phyloP scores from a whole-genome alignment of 805 yeast species.

The Nakazawaea wyomingensis region DNA sequence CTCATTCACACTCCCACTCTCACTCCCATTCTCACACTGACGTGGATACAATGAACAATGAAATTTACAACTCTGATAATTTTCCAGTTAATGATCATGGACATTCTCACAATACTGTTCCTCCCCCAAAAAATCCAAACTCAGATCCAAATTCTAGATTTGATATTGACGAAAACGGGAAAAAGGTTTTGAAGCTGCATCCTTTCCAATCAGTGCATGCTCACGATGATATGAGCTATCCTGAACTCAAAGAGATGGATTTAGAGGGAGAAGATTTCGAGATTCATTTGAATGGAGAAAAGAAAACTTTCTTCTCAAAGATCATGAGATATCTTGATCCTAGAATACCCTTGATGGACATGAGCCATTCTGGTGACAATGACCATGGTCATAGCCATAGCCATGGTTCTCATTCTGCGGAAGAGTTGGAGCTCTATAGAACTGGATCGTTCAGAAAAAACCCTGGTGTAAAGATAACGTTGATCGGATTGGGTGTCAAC shows the following conservation, averaged over 20 bases:
- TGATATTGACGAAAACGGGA: constrained; percentile 11
- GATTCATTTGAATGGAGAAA: constrained; percentile 19
- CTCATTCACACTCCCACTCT: constrained; percentile 20
- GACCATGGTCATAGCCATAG: constrained; percentile 33
- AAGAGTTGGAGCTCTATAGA: constrained; percentile 39
- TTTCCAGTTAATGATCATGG: constrained; percentile 1
- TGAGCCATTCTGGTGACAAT: constrained; percentile 15
- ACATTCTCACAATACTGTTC: constrained; percentile 11
- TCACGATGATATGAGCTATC: constrained; percentile 17
- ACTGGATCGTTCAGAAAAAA: constrained; percentile 46
- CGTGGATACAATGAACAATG: neutral
- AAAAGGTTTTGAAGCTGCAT: constrained; percentile 12
- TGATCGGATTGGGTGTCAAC: constrained; percentile 84
- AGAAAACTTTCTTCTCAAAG: constrained; percentile 19
- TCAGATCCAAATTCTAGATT: constrained; percentile 10
- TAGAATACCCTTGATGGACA: constrained; percentile 24
- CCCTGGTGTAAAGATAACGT: constrained; percentile 89
- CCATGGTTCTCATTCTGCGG: constrained; percentile 35
- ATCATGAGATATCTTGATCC: constrained; percentile 28
- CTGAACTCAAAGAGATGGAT: constrained; percentile 23
- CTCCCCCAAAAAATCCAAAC: constrained; percentile 6
- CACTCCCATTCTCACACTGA: constrained; percentile 26
- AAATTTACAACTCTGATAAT: constrained; percentile 1
- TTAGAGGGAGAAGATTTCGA: constrained; percentile 24
- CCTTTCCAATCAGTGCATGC: constrained; percentile 12